These are phyloP conservation scores for Insectozyma bohioensis DNA, from an alignment of 1,139 yeast species.

Conservation along the genomic window DNA sequence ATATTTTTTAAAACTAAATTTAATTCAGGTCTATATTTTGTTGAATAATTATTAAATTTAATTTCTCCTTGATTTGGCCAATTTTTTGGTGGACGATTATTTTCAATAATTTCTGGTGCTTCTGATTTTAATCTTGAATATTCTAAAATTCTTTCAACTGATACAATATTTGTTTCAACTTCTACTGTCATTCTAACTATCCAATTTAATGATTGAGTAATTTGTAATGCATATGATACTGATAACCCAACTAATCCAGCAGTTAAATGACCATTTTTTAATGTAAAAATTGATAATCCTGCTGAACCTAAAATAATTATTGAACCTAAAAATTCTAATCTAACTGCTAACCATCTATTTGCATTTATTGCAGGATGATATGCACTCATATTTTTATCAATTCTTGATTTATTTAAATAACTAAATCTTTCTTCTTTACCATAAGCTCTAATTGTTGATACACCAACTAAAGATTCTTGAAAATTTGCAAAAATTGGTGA, in stretches of 20 bases:
- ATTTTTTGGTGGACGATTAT: slow-evolving; percentile 60
- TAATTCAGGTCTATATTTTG: slow-evolving; percentile 82
- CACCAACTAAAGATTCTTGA: slow-evolving; percentile 92
- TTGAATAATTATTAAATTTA: slow-evolving; percentile 69
- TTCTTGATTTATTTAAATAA: slow-evolving; percentile 69
- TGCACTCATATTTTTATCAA: slow-evolving; percentile 87
- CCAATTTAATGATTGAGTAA: slow-evolving; percentile 94
- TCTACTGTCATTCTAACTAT: slow-evolving; percentile 98
- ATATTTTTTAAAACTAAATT: slow-evolving; percentile 78
- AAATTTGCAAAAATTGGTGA: slow-evolving; percentile 96
- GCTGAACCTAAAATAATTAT: slow-evolving; percentile 84
- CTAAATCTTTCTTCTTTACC: slow-evolving; percentile 72
- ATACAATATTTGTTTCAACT: slow-evolving; percentile 94
- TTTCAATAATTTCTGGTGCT: slow-evolving; percentile 75
- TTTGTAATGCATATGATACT: slow-evolving; percentile 86
- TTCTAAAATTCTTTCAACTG: slow-evolving; percentile 92
- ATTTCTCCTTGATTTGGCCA: slow-evolving; percentile 87
- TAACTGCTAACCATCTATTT: slow-evolving; percentile 94
- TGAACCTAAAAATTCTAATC: slow-evolving; percentile 89
- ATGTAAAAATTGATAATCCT: slow-evolving; percentile 69
- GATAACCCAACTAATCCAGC: slow-evolving; percentile 95
- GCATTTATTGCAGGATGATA: slow-evolving; percentile 92
- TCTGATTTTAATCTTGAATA: slow-evolving; percentile 74
- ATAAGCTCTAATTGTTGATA: slow-evolving; percentile 87
- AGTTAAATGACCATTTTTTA: slow-evolving; percentile 65